These are phyloP conservation scores for Cephalotrichum gorgonifer DNA, from an alignment of 2,329 filamentous ascomycete genomes.

Conservation along the genomic window DNA sequence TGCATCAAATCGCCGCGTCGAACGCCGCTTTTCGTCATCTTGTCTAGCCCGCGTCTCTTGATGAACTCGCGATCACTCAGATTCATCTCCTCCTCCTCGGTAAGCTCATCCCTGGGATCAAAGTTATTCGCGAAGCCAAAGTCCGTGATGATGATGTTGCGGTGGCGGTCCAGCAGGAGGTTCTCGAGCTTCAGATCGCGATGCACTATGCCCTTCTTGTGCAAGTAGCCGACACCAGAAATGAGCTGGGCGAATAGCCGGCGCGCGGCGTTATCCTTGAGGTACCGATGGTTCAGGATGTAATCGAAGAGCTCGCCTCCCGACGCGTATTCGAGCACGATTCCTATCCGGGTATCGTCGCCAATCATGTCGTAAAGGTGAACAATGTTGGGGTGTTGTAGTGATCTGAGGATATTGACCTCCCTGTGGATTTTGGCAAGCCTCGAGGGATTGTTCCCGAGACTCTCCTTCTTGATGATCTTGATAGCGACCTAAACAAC, in stretches of 20 bases:
- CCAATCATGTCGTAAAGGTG: slow-evolving; percentile 97
- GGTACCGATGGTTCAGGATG: slow-evolving; percentile 90
- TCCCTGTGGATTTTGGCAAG: slow-evolving; percentile 96
- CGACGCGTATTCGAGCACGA: slow-evolving; percentile 96
- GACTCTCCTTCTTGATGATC: slow-evolving; percentile 82
- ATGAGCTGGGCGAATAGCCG: slow-evolving; percentile 91
- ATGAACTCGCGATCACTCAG: slow-evolving; percentile 81
- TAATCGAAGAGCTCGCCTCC: slow-evolving; percentile 97
- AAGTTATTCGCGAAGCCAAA: slow-evolving; percentile 99
- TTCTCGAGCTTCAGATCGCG: slow-evolving; percentile 96
- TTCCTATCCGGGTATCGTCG: slow-evolving; percentile 92
- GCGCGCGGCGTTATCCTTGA: slow-evolving; percentile 87
- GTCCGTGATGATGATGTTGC: slow-evolving; percentile 99
- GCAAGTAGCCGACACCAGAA: slow-evolving; percentile 91
- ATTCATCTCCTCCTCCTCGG: slow-evolving; percentile 82
- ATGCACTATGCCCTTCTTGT: slow-evolving; percentile 98
- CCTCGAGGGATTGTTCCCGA: slow-evolving; percentile 79
- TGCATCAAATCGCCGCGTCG: slow-evolving; percentile 95
- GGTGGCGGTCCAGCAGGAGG: slow-evolving; percentile 83
- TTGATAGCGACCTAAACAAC: slow-evolving; percentile 88
- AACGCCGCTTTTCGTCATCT: slow-evolving; percentile 60
- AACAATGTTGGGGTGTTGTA: slow-evolving; percentile 95
- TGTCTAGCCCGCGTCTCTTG: slow-evolving; percentile 77
- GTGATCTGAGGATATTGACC: slow-evolving; percentile 77
- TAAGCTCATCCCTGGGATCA: slow-evolving; percentile 75